Percentiles rank a stretch among this genome's conserved stretches.
Evolutionary conservation across 2,329 filamentous ascomycete species (phyloP).

Genomic region (Trichoderma aggressivum): DNA sequence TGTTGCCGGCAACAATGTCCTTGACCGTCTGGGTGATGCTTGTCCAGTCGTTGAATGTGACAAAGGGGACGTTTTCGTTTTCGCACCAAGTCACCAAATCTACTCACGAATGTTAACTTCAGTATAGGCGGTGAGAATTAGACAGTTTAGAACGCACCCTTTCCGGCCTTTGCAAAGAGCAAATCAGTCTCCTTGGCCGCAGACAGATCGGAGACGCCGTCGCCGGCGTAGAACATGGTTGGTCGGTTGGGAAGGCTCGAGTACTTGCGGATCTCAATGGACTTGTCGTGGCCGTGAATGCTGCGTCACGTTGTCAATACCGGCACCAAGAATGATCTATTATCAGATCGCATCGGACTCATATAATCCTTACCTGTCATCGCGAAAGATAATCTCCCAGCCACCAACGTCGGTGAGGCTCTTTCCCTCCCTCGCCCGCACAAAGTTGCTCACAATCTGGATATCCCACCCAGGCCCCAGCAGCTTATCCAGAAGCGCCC

Average conservation of each 20-base stretch:
- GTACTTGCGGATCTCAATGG: constrained; percentile 84
- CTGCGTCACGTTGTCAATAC: constrained; percentile 37
- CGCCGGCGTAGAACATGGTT: constrained; percentile 88
- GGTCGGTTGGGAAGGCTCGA: constrained; percentile 72
- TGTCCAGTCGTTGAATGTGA: constrained; percentile 79
- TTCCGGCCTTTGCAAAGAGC: constrained; percentile 87
- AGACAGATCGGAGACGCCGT: constrained; percentile 88
- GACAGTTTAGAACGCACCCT: constrained; percentile 53
- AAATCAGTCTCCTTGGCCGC: constrained; percentile 91
- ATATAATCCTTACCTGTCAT: constrained; percentile 54
- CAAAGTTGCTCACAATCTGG: constrained; percentile 87
- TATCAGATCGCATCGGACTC: neutral
- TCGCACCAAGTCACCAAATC: constrained; percentile 88
- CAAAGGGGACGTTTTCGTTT: constrained; percentile 79
- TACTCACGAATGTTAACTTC: constrained; percentile 30
- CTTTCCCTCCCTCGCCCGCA: constrained; percentile 61
- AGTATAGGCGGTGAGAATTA: neutral
- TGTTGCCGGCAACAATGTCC: constrained; percentile 71
- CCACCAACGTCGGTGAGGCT: constrained; percentile 74
- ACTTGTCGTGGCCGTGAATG: constrained; percentile 96
- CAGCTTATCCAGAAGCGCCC: constrained; percentile 73
- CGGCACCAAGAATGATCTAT: neutral
- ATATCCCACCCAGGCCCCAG: constrained; percentile 77
- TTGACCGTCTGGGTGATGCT: constrained; percentile 73
- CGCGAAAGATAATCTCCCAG: constrained; percentile 86